A percentile compares a stretch with the other conserved stretches of the same genome.
These are phyloP conservation scores for Magnaporthales sp. DNA, from an alignment of 2,329 filamentous ascomycete genomes.

Conservation along the genomic window DNA sequence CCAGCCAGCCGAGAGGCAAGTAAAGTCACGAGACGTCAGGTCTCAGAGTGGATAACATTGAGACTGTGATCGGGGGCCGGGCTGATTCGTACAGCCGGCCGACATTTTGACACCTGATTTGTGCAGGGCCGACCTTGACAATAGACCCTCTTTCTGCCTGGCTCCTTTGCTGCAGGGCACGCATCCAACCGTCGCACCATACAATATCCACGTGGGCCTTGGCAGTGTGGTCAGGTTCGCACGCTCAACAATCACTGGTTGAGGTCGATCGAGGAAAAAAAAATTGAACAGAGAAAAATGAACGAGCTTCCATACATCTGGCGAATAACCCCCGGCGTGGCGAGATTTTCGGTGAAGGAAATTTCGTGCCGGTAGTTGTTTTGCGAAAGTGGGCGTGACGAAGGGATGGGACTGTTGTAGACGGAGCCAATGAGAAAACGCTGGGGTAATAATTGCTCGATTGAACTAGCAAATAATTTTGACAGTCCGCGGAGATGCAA, in stretches of 20 bases:
- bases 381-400: not conserved
- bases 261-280: not conserved
- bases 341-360: not conserved
- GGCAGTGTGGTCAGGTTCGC: not conserved
- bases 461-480: not conserved
- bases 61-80: not conserved
- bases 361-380: not conserved
- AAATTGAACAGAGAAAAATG: not conserved
- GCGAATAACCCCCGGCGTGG: not conserved
- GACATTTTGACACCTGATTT: not conserved
- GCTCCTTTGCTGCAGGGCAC: not conserved
- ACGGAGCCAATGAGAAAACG: not conserved
- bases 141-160: not conserved
- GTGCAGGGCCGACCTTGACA: not conserved
- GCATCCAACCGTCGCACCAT: not conserved
- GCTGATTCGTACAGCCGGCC: not conserved
- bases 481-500: constrained; percentile 4
- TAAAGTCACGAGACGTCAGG: not conserved
- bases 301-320: not conserved
- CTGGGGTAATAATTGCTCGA: constrained; percentile 4
- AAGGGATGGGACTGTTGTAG: not conserved
- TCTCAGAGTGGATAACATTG: not conserved
- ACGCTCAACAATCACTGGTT: not conserved
- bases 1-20: not conserved
- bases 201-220: not conserved